A percentile compares a stretch with the other conserved stretches of the same genome.
Conservation (phyloP, 768 basidiomycete genomes). For the Rubroboletus satanas region DNA sequence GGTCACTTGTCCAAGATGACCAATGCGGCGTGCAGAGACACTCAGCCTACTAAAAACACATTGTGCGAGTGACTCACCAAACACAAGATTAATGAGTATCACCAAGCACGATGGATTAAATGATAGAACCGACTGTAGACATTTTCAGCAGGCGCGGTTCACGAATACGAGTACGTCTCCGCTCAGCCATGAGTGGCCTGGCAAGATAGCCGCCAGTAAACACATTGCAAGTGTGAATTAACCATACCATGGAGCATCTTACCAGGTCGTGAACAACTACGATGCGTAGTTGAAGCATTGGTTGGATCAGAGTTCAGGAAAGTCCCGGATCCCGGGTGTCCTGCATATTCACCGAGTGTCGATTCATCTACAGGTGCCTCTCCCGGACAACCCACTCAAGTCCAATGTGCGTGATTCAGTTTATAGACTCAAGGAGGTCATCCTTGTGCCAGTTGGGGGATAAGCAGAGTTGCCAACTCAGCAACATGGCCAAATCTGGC, state of each 20-base stretch:
- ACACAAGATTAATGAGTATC: background rate
- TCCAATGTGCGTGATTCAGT: background rate
- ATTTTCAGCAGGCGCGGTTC: background rate
- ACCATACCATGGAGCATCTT: background rate
- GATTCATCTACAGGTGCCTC: too few relatives aligned
- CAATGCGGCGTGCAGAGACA: background rate
- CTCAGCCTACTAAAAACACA: background rate
- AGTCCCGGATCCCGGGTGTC: background rate
- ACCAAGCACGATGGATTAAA: background rate
- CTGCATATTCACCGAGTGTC: background rate
- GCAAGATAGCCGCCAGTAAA: background rate
- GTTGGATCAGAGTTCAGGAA: background rate
- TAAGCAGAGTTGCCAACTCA: constrained; percentile 2
- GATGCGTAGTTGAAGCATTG: background rate
- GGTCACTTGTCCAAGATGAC: background rate
- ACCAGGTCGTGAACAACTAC: background rate
- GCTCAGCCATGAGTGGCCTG: background rate
- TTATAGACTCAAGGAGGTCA: background rate
- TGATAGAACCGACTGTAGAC: background rate
- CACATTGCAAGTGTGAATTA: background rate
- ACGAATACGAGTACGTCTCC: background rate
- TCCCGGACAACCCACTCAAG: background rate
- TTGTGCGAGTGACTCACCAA: background rate
- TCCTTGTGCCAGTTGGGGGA: background rate
- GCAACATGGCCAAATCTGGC: constrained; percentile 20